Percentiles rank a stretch among this genome's conserved stretches.
Conservation (phyloP, 139 green algal species). For the Diplosphaera chodatii region DNA sequence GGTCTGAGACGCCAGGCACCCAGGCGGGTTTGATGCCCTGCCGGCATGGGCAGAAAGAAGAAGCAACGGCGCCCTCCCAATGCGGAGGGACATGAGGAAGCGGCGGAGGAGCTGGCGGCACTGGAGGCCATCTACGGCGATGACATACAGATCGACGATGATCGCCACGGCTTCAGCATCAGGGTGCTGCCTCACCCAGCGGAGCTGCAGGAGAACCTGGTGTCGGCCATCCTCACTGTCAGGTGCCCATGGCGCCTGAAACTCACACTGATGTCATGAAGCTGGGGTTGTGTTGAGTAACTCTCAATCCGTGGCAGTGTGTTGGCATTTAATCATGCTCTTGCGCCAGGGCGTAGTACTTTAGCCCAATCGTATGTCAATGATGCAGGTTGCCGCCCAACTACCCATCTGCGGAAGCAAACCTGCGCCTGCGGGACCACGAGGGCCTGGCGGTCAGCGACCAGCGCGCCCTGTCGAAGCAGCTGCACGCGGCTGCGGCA, state of each 20-base stretch:
- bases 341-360: too few relatives aligned
- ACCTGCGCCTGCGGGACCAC: constrained; percentile 12
- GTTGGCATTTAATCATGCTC: too few relatives aligned
- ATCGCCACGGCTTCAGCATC: constrained; percentile 47
- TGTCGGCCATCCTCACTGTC: constrained; percentile 36
- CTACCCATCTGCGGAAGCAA: constrained; percentile 23
- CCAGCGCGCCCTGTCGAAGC: constrained; percentile 25
- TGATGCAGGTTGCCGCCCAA: constrained; percentile 7
- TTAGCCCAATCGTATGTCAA: too few relatives aligned
- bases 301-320: too few relatives aligned
- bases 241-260: constrained; percentile 30
- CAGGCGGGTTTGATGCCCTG: too few relatives aligned
- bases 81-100: constrained; percentile 11
- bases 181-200: constrained; percentile 53
- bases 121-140: constrained; percentile 50
- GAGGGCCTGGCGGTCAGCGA: constrained; percentile 13
- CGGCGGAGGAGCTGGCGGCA: constrained; percentile 34
- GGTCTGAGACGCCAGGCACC: too few relatives aligned
- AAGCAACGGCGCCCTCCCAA: neutral
- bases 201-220: constrained; percentile 40
- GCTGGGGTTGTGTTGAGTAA: too few relatives aligned
- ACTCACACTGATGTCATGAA: too few relatives aligned
- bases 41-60: neutral
- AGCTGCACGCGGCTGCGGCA: constrained; percentile 27
- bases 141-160: constrained; percentile 35